Evolutionary conservation across 2,329 filamentous ascomycete species (phyloP).

Genomic region (Colletotrichum noveboracense): DNA sequence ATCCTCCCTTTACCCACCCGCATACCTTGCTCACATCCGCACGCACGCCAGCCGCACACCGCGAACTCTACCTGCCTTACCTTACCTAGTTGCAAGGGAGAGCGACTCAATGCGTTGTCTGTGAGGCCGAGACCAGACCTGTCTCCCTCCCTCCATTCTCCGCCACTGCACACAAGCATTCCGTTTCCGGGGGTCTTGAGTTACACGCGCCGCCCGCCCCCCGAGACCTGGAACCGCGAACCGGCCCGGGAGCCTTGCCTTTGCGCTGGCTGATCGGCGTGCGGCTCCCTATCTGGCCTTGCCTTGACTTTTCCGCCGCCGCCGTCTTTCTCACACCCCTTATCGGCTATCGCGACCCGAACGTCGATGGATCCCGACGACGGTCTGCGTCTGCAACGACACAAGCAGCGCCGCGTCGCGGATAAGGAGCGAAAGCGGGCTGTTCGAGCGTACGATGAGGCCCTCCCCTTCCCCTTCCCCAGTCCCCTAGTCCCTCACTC

Average conservation of each 20-base stretch:
- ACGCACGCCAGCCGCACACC: not conserved
- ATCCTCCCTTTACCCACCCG: conserved; percentile 7
- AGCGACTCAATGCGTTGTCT: not conserved
- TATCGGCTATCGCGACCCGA: conserved; percentile 13
- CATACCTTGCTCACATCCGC: not conserved
- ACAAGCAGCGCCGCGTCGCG: conserved; percentile 26
- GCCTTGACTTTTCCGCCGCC: not conserved
- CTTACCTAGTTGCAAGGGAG: not conserved
- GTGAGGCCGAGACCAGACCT: not conserved
- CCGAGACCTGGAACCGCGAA: not conserved
- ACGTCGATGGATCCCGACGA: conserved; percentile 18
- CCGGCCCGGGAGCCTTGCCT: conserved; percentile 12
- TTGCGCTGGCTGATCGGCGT: conserved; percentile 9
- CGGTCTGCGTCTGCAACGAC: conserved; percentile 23
- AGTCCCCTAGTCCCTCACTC: rapidly evolving
- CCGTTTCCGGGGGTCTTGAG: not conserved
- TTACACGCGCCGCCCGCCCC: not conserved
- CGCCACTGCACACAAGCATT: not conserved
- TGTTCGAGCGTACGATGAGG: conserved; percentile 27
- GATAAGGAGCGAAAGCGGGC: conserved; percentile 32
- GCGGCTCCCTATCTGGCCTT: not conserved
- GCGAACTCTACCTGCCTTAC: not conserved
- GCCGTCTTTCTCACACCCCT: not conserved
- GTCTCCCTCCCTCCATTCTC: not conserved
- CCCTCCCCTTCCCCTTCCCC: not conserved